Evolutionary conservation across 108 stramenopile genomes (phyloP).

Genomic region (Cyclotella atomus): DNA sequence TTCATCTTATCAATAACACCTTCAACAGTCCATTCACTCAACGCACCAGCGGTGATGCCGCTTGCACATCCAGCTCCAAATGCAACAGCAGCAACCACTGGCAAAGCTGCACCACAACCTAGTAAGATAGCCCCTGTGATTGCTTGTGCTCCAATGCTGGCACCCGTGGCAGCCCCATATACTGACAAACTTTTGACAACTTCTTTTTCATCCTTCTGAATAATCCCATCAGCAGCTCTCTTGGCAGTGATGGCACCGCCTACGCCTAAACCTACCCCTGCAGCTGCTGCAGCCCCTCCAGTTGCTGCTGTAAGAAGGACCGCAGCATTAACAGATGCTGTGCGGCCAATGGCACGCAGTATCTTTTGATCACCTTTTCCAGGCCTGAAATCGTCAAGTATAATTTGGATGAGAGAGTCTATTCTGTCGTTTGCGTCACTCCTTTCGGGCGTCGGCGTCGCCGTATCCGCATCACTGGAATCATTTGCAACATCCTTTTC

Average conservation of each 20-base stretch:
- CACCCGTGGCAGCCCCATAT: conserved; percentile 28
- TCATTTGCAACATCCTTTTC: too few relatives aligned
- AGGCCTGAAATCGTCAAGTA: conserved; percentile 17
- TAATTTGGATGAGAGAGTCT: not conserved
- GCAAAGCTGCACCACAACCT: conserved; percentile 34
- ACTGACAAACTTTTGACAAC: conserved; percentile 44
- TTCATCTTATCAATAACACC: not conserved
- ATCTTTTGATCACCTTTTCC: conserved; percentile 39
- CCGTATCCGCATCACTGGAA: not conserved
- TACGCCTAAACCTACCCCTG: conserved; percentile 19
- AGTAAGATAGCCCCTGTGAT: conserved; percentile 34
- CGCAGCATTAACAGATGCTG: conserved; percentile 39
- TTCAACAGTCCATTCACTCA: conserved; percentile 32
- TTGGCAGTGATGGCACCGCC: conserved; percentile 50
- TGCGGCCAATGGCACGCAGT: conserved; percentile 37
- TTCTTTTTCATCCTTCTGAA: conserved; percentile 25
- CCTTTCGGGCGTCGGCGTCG: not conserved
- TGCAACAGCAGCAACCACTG: conserved; percentile 35
- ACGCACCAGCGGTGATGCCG: conserved; percentile 41
- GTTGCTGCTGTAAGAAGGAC: conserved; percentile 32
- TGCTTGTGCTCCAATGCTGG: conserved; percentile 35
- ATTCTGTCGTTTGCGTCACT: not conserved
- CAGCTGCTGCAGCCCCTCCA: conserved; percentile 6
- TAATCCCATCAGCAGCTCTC: conserved; percentile 27
- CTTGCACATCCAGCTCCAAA: not conserved